Evolutionary conservation across 768 basidiomycete species (phyloP), one percentile per base, ranked within the genome.

Genomic region (Trichaptum fuscoviolaceum): DNA sequence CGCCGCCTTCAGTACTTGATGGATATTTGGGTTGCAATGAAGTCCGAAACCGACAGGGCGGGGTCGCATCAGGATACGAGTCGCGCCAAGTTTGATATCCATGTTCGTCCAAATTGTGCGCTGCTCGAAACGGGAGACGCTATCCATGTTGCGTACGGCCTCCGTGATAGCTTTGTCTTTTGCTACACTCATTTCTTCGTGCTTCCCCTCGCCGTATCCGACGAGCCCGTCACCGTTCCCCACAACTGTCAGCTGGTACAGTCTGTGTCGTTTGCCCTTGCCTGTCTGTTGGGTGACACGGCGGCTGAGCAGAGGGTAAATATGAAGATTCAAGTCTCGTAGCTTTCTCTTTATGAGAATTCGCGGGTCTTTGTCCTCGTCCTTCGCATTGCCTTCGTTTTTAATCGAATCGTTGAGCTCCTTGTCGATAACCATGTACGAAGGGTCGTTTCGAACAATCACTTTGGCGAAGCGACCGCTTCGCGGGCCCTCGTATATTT

Each of bases 91-190:
- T 79, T 99, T 99, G 69, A 81, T 82, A 64, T 84, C 80, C 81
- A 96, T 86, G 64, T 95, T 91, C 24, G 94, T 93, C 92, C 93
- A 98, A 20, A 97, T 83, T n/a, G 97, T 99, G 63, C 97, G 85
- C 69, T 87, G 81, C 77, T 99, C 96, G 77, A 95, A 98, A n/a
- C 94, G 87, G 70, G 92, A 90, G 65, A 99, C 93, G 72, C 82
- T 90, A 77, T 98, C 97, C 90, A 98, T 90, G 73, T 89, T 91
- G 68, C 89, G 84, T 30, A 96, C 81, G 1, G 94, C 97, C 80
- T 86, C 77, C 36, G 81, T 76, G 69, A 85, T 77, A n/a, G 90
- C 84, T 74, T 88, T 87, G 60, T 75, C 76, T 18, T 82, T 73
- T 1, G 91, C 92, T 20, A 80, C 76, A 7, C 80, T 67, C 1